Evolutionary conservation across 1,284 basidiomycete species (phyloP), one percentile per base, ranked within the genome.

Genomic region (Ustilago bromivora): DNA sequence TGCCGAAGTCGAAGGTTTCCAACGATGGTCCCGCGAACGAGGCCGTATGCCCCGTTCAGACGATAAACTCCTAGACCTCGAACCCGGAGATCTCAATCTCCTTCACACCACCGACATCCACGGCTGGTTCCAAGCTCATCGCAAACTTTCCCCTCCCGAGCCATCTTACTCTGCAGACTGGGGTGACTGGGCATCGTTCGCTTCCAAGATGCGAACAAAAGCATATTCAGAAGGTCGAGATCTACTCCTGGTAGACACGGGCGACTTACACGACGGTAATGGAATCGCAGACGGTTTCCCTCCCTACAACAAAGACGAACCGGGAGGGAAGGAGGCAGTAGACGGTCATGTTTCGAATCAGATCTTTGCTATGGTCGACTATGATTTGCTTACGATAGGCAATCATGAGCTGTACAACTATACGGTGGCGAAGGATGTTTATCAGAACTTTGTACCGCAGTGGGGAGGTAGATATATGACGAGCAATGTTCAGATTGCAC

Each of bases 391-490:
- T 80, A 88, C 93, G 0, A 93, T 95, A 68, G 94, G 95, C 82
- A 96, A 96, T 81, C 94, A 96, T 81, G 94, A 96, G 87, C 87
- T 96, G 38, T 96, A 95, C 87, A 89, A 90, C 71, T 94, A 94
- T 83, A 89, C 88, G 4, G 90, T 93, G 81, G 90, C 93, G 0
- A 89, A 91, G 53, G 92, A 94, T 85, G 92, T 94, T 90, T 92
- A 93, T 86, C 88, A 90, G 65, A 92, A 93, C 85, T 93, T 93
- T 82, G 91, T 89, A 5, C 93, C 93, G 2, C 87, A 89, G 61
- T 89, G 75, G 75, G 64, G 71, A 34, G 82, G 77, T 12, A 67
- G 80, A 17, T 83, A 79, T 63, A 71, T 84, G 64, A 78, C 79
- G 2, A 78, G 67, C 66, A 81, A 81, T 56, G 79, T 82, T 57